Conservation (phyloP, 2,329 filamentous ascomycete genomes). For the Nothophoma quercina region DNA sequence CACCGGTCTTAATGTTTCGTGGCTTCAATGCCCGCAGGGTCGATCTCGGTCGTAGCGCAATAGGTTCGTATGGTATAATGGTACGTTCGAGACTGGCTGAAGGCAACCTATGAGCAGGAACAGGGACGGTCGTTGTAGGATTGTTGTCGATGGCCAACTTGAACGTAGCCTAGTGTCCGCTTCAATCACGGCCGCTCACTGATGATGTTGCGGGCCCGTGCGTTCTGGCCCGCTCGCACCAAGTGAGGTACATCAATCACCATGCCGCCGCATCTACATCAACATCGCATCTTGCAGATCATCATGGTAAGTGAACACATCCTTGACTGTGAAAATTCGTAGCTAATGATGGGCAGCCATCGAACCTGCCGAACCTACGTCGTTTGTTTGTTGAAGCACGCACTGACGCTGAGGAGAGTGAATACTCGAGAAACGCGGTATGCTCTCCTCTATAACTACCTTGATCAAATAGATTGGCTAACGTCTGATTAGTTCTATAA, state of each 20-base stretch:
- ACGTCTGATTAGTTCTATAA: constrained; percentile 82
- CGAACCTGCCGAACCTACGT: constrained; percentile 90
- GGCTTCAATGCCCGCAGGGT: constrained; percentile 5
- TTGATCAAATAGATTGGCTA: constrained; percentile 2
- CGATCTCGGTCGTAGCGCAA: constrained; percentile 10
- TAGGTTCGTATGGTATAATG: background rate
- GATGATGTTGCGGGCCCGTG: constrained; percentile 33
- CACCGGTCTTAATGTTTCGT: constrained; percentile 23
- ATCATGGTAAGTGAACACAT: constrained; percentile 30
- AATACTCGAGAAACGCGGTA: constrained; percentile 92
- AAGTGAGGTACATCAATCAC: too few relatives aligned
- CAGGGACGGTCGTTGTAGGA: constrained; percentile 13
- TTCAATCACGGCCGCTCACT: too few relatives aligned
- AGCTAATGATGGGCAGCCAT: constrained; percentile 56
- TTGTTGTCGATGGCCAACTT: constrained; percentile 24
- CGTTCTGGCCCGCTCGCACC: constrained; percentile 26
- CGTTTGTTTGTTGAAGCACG: constrained; percentile 94
- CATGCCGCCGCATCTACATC: constrained; percentile 5
- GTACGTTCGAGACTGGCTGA: background rate
- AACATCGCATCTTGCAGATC: constrained; percentile 10
- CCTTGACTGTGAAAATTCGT: too few relatives aligned
- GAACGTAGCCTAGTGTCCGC: constrained; percentile 27
- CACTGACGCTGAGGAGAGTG: constrained; percentile 91
- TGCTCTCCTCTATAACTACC: constrained; percentile 42
- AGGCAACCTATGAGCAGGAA: background rate